Conservation (phyloP, 108 stramenopile species). For the Stephanodiscus minutulus region DNA sequence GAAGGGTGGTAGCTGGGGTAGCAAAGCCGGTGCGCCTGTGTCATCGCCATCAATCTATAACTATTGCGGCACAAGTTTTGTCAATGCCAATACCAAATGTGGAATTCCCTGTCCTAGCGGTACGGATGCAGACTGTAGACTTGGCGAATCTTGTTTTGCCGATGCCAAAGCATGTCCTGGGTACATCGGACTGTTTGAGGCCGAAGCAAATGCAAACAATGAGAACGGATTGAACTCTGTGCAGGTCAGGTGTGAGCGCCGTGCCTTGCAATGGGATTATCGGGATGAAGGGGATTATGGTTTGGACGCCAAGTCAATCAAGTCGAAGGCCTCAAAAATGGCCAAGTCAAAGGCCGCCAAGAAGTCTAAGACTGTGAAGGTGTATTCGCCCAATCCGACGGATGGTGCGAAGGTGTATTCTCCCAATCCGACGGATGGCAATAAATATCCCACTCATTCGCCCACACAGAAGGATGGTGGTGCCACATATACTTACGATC, state of each 20-base stretch:
- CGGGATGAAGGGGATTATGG: neutral
- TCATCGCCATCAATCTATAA: neutral
- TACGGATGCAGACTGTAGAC: neutral
- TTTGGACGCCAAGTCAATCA: neutral
- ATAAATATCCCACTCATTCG: slow-evolving; percentile 11
- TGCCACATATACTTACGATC: too few relatives aligned
- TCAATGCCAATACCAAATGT: neutral
- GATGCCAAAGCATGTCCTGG: neutral
- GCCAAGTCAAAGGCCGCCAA: slow-evolving; percentile 22
- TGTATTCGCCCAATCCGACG: slow-evolving; percentile 1
- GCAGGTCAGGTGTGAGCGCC: neutral
- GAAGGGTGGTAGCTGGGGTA: neutral
- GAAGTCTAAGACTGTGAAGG: neutral
- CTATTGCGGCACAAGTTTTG: neutral
- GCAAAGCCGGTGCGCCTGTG: neutral
- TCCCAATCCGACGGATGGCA: neutral
- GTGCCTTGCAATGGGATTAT: slow-evolving; percentile 4
- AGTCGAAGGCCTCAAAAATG: slow-evolving; percentile 1
- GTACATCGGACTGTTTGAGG: neutral
- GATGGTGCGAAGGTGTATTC: neutral
- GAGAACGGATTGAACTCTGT: neutral
- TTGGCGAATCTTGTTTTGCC: neutral
- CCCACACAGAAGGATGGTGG: slow-evolving; percentile 12
- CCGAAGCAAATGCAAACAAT: neutral
- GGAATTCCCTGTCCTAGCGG: neutral